These are phyloP conservation scores for Exophiala spinifera DNA, from an alignment of 2,329 filamentous ascomycete genomes.

Conservation along the genomic window DNA sequence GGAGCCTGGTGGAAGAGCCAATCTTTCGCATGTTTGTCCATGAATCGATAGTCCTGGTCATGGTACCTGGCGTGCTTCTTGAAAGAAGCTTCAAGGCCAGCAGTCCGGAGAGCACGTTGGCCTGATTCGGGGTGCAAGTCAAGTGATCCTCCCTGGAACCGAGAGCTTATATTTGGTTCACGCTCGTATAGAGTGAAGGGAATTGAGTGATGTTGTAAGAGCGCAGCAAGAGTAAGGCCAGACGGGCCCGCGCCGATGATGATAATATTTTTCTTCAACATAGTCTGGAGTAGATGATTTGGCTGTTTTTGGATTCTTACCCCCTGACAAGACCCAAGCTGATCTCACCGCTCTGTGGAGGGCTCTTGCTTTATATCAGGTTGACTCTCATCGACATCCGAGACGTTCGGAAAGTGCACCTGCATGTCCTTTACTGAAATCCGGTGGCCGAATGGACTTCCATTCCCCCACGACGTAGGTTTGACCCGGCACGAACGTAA, in stretches of 20 bases:
- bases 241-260: constrained; percentile 37
- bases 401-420: too few relatives aligned
- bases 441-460: too few relatives aligned
- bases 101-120: constrained; percentile 33
- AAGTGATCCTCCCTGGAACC: constrained; percentile 37
- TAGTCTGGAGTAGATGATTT: too few relatives aligned
- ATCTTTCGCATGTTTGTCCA: constrained; percentile 39
- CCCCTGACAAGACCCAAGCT: too few relatives aligned
- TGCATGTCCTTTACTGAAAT: too few relatives aligned
- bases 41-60: constrained; percentile 42
- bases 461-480: too few relatives aligned
- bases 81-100: constrained; percentile 36
- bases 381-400: too few relatives aligned
- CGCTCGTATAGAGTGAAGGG: constrained; percentile 33
- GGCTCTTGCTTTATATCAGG: too few relatives aligned
- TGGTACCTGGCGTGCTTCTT: constrained; percentile 38
- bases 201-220: constrained; percentile 30
- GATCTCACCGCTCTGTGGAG: too few relatives aligned
- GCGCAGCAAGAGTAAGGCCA: constrained; percentile 36
- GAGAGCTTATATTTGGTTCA: constrained; percentile 31
- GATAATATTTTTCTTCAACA: constrained; percentile 25
- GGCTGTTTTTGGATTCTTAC: too few relatives aligned
- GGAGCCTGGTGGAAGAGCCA: constrained; percentile 28
- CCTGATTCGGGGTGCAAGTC: constrained; percentile 37
- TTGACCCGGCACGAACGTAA: too few relatives aligned